Percentiles rank a stretch among this genome's conserved stretches.
Evolutionary conservation across 441 rosid genomes (phyloP).

Genomic region (Daphne laureola): DNA sequence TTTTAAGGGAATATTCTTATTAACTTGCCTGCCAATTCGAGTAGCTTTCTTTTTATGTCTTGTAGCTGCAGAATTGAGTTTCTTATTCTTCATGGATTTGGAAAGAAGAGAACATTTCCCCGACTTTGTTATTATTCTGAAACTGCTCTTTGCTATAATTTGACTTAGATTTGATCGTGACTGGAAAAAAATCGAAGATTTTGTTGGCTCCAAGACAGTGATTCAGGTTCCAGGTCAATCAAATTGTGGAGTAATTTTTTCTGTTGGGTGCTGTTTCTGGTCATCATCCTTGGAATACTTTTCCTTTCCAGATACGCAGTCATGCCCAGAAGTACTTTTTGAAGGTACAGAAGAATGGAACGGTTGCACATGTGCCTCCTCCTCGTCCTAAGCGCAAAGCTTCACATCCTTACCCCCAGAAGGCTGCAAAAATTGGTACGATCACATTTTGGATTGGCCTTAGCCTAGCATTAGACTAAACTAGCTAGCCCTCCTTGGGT

Average conservation of each 20-base stretch:
- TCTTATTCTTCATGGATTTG: too few relatives aligned
- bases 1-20: too few relatives aligned
- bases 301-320: constrained; percentile 43
- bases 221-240: constrained; percentile 46
- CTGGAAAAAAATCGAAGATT: constrained; percentile 76
- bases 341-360: constrained; percentile 67
- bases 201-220: constrained; percentile 66
- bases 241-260: constrained; percentile 7
- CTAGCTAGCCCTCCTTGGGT: too few relatives aligned
- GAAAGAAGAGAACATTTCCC: not conserved
- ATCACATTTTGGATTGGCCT: not conserved
- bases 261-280: not conserved
- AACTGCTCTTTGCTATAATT: constrained; percentile 12
- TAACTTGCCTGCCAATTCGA: too few relatives aligned
- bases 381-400: constrained; percentile 80
- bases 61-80: too few relatives aligned
- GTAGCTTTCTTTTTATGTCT: too few relatives aligned
- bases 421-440: constrained; percentile 56
- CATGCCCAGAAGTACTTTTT: constrained; percentile 76
- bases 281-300: constrained; percentile 15
- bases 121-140: too few relatives aligned
- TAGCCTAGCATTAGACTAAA: too few relatives aligned
- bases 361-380: constrained; percentile 69
- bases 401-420: constrained; percentile 69
- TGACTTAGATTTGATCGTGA: constrained; percentile 63